Conservation (phyloP, 2,329 filamentous ascomycete genomes). For the Thelonectria discophora region DNA sequence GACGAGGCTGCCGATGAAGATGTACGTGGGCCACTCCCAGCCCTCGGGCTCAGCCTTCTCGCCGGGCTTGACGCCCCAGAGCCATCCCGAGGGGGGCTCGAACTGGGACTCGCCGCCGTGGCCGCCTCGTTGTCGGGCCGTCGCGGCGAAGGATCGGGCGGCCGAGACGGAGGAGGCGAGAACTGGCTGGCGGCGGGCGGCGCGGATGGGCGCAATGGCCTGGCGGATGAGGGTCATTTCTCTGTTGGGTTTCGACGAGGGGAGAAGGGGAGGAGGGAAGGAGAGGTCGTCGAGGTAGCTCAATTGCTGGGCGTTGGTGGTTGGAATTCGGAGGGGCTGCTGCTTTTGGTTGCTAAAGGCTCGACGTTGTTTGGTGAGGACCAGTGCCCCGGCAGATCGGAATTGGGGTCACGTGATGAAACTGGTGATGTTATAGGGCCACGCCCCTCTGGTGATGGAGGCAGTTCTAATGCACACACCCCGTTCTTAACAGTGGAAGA, state of each 20-base stretch:
- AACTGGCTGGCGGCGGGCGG: constrained; percentile 48
- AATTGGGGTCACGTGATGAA: constrained; percentile 38
- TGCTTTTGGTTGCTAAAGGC: constrained; percentile 29
- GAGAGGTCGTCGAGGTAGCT: constrained; percentile 37
- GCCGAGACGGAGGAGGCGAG: constrained; percentile 31
- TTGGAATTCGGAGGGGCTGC: constrained; percentile 25
- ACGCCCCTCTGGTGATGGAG: constrained; percentile 11
- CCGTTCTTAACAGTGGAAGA: neutral
- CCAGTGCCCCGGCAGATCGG: constrained; percentile 35
- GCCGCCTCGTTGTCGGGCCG: constrained; percentile 53
- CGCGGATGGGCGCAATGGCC: constrained; percentile 49
- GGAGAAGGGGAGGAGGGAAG: constrained; percentile 25
- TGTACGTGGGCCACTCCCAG: constrained; percentile 89
- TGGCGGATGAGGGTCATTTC: constrained; percentile 50
- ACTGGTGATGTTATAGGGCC: constrained; percentile 15
- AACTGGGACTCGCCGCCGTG: constrained; percentile 74
- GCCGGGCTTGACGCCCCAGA: constrained; percentile 92
- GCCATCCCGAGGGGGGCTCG: constrained; percentile 89
- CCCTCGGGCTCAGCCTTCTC: constrained; percentile 97
- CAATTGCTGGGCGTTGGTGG: constrained; percentile 39
- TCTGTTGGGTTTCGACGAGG: constrained; percentile 27
- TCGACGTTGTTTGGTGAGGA: constrained; percentile 35
- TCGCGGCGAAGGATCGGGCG: constrained; percentile 55
- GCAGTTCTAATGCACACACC: constrained; percentile 13
- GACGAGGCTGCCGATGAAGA: constrained; percentile 81